A percentile compares a stretch with the other conserved stretches of the same genome.
Conservation (phyloP, 2,329 filamentous ascomycete species). For the Cladosporium phlei region DNA sequence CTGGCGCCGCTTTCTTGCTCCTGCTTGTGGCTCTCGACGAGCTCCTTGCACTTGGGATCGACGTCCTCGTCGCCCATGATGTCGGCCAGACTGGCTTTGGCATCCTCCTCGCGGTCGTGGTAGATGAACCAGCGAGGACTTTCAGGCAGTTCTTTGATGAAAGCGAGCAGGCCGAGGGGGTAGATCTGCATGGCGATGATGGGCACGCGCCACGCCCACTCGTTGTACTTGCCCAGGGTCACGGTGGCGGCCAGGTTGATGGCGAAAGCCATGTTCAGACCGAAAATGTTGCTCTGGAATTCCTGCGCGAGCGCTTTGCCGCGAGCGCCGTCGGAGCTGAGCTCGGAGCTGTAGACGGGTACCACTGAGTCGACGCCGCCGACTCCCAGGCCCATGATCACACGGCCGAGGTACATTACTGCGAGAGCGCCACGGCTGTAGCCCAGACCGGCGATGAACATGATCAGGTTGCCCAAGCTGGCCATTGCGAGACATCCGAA, state of each 20-base stretch:
- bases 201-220: constrained; percentile 60
- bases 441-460: constrained; percentile 55
- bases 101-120: constrained; percentile 47
- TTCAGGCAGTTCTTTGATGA: constrained; percentile 53
- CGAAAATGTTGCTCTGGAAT: constrained; percentile 62
- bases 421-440: constrained; percentile 38
- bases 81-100: constrained; percentile 43
- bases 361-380: constrained; percentile 59
- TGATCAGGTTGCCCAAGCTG: constrained; percentile 54
- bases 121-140: constrained; percentile 55
- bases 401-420: constrained; percentile 48
- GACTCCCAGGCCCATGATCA: constrained; percentile 54
- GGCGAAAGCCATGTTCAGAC: constrained; percentile 56
- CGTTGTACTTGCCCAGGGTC: constrained; percentile 49
- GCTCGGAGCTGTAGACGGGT: constrained; percentile 55
- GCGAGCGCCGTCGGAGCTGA: constrained; percentile 52
- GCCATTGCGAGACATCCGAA: constrained; percentile 52
- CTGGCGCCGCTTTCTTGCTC: constrained; percentile 38
- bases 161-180: constrained; percentile 49
- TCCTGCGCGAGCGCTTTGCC: constrained; percentile 58
- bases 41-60: constrained; percentile 35
- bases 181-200: constrained; percentile 60
- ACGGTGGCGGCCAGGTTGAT: constrained; percentile 55
- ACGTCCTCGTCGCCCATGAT: constrained; percentile 48
- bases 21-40: constrained; percentile 48